Evolutionary conservation across 1,139 yeast genomes (phyloP).

Genomic region (Lodderomyces orthopsilosis): DNA sequence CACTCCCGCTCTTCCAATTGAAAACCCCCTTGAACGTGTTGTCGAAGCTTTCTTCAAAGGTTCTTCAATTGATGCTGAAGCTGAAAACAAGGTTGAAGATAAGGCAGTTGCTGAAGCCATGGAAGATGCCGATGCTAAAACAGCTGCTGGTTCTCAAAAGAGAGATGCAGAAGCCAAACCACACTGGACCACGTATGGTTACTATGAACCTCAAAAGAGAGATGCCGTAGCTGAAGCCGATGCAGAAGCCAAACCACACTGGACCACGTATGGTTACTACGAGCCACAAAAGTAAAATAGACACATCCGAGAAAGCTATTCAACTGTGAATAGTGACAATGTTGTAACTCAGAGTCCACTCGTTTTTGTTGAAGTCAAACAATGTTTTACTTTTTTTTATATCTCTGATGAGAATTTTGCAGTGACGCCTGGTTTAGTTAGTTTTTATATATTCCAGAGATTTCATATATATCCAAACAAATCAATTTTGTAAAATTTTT

Average conservation of each 20-base stretch:
- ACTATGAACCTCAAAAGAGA: slow-evolving; percentile 13
- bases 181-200: slow-evolving; percentile 11
- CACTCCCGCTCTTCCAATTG: slow-evolving; percentile 5
- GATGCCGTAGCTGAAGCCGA: slow-evolving; percentile 10
- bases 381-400: not conserved
- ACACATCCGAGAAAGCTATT: not conserved
- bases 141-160: slow-evolving; percentile 9
- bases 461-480: not conserved
- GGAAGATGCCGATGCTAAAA: slow-evolving; percentile 8
- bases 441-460: not conserved
- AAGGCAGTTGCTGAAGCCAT: slow-evolving; percentile 8
- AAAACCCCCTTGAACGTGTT: slow-evolving; percentile 1
- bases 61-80: slow-evolving; percentile 1
- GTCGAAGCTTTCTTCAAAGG: not conserved
- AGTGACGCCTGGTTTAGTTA: not conserved
- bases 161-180: slow-evolving; percentile 8
- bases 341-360: not conserved
- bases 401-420: not conserved
- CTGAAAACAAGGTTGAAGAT: slow-evolving; percentile 7
- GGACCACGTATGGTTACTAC: slow-evolving; percentile 10
- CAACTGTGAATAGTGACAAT: not conserved
- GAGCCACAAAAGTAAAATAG: slow-evolving; percentile 7
- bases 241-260: slow-evolving; percentile 5
- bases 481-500: not conserved
- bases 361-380: not conserved